Evolutionary conservation across 169 alveolate species (phyloP).

Genomic region (Pseudocohnilembus persalinus): DNA sequence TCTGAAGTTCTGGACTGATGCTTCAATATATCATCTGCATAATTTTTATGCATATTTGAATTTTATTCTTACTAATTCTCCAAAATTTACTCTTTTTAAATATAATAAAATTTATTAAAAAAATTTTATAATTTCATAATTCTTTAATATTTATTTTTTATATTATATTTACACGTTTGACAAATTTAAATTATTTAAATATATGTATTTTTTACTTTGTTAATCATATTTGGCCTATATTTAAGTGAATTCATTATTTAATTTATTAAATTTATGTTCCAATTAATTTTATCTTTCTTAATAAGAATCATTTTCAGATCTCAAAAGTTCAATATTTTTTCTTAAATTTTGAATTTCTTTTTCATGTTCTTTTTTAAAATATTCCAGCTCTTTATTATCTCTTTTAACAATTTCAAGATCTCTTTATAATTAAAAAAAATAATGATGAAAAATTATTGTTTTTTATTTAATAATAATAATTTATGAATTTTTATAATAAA

Average conservation of each 20-base stretch:
- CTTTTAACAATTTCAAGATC: not conserved
- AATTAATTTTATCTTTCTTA: not conserved
- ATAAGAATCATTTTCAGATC: not conserved
- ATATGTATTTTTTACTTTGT: not conserved
- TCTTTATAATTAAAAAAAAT: not conserved
- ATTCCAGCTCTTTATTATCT: not conserved
- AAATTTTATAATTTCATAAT: too few relatives aligned
- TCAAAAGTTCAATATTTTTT: not conserved
- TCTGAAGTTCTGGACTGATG: not conserved
- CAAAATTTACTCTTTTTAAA: not conserved
- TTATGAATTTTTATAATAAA: not conserved
- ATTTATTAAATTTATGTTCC: not conserved
- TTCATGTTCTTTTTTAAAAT: not conserved
- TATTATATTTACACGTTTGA: too few relatives aligned
- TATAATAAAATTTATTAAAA: too few relatives aligned
- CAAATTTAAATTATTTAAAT: too few relatives aligned
- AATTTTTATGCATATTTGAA: not conserved
- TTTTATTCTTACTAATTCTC: not conserved
- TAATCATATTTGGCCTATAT: not conserved
- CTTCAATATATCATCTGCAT: not conserved
- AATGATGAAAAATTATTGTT: too few relatives aligned
- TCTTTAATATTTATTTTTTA: too few relatives aligned
- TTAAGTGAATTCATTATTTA: not conserved
- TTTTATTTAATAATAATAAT: too few relatives aligned
- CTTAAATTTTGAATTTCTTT: not conserved